Conservation (phyloP, 371 early-diverging fungal genomes). For the Rhizomucor miehei region DNA sequence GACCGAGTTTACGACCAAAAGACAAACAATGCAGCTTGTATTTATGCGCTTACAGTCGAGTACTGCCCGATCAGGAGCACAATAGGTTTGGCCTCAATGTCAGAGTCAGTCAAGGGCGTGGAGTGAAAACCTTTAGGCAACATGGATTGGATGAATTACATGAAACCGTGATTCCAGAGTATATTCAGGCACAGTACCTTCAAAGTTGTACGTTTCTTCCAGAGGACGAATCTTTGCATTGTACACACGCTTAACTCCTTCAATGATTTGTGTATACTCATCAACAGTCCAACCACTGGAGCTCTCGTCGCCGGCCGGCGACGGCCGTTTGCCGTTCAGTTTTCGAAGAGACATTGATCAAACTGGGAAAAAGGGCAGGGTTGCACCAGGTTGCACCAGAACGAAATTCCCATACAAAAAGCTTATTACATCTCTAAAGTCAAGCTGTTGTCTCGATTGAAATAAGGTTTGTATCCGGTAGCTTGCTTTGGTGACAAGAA, state of each 20-base stretch:
- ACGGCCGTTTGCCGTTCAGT: slow-evolving; percentile 14
- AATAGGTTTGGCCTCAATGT: slow-evolving; percentile 84
- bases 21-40: not conserved
- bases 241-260: slow-evolving; percentile 67
- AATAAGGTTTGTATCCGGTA: too few relatives aligned
- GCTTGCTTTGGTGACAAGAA: too few relatives aligned
- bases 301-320: not conserved
- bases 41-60: slow-evolving; percentile 53
- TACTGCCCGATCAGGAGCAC: slow-evolving; percentile 86
- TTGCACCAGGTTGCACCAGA: too few relatives aligned
- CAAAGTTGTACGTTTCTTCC: slow-evolving; percentile 77
- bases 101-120: slow-evolving; percentile 72
- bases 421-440: too few relatives aligned
- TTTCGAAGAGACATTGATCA: slow-evolving; percentile 16
- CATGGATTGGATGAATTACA: not conserved
- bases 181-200: slow-evolving; percentile 29
- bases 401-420: too few relatives aligned
- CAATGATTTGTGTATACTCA: slow-evolving; percentile 63
- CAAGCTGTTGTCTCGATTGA: too few relatives aligned
- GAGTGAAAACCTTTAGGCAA: slow-evolving; percentile 78
- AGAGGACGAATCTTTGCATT: slow-evolving; percentile 70
- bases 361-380: not conserved
- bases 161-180: not conserved
- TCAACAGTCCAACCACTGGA: slow-evolving; percentile 32
- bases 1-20: not conserved